Percentiles rank a stretch among this genome's conserved stretches.
Evolutionary conservation across 176 grass and related monocot species (phyloP).

Genomic region (Olyra latifolia): DNA sequence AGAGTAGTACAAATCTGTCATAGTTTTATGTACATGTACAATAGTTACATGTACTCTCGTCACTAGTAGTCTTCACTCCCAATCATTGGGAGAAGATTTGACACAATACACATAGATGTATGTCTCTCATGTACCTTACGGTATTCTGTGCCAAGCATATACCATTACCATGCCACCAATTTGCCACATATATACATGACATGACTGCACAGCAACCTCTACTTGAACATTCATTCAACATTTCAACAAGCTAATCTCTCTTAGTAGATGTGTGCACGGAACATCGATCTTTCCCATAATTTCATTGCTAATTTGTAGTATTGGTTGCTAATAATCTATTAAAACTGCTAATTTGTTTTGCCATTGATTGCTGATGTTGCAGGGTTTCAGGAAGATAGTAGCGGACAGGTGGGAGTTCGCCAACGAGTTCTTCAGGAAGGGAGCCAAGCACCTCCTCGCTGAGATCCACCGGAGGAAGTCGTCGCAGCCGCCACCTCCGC

Average conservation of each 20-base stretch:
- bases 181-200: not conserved
- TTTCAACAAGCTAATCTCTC: not conserved
- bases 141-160: not conserved
- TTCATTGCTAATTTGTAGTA: not conserved
- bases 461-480: constrained; percentile 88
- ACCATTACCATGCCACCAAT: not conserved
- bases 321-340: not conserved
- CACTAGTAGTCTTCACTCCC: not conserved
- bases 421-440: constrained; percentile 96
- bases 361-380: not conserved
- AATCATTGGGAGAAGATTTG: constrained; percentile 47
- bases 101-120: not conserved
- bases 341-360: not conserved
- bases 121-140: not conserved
- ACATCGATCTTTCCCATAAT: not conserved
- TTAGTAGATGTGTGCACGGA: not conserved
- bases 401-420: constrained; percentile 97
- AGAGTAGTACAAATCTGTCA: not conserved
- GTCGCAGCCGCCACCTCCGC: constrained; percentile 47
- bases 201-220: not conserved
- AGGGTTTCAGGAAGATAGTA: constrained; percentile 97
- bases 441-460: constrained; percentile 81
- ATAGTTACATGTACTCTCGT: not conserved
- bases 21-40: not conserved
- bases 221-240: not conserved